These are phyloP conservation scores for Phytophthora constricta DNA, from an alignment of 352 stramenopile genomes.

Conservation along the genomic window DNA sequence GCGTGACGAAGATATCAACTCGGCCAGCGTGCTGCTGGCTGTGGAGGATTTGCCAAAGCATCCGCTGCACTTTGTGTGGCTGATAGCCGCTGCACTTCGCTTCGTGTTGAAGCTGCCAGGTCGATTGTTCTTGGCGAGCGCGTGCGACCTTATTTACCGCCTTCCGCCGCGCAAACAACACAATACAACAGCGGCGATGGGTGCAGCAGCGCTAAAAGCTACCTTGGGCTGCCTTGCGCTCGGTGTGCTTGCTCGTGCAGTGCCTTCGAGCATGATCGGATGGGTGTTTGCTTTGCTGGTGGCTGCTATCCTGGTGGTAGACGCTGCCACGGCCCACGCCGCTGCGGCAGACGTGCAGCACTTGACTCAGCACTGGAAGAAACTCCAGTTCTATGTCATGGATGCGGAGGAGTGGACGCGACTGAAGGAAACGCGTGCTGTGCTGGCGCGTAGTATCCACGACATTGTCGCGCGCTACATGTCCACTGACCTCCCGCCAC, in stretches of 20 bases:
- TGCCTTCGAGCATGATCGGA: constrained; percentile 40
- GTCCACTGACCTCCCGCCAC: constrained; percentile 64
- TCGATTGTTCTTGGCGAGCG: constrained; percentile 52
- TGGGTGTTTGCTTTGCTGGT: constrained; percentile 35
- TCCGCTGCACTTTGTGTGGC: constrained; percentile 52
- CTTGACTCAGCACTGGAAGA: constrained; percentile 68
- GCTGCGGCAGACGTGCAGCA: constrained; percentile 46
- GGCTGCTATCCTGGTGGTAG: constrained; percentile 38
- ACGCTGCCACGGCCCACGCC: constrained; percentile 43
- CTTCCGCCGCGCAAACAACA: constrained; percentile 36
- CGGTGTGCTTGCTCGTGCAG: constrained; percentile 40
- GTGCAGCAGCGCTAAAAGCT: constrained; percentile 44
- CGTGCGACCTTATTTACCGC: constrained; percentile 65
- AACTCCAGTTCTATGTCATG: constrained; percentile 81
- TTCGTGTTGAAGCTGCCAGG: constrained; percentile 50
- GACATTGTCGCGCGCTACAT: constrained; percentile 72
- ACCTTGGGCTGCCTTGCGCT: constrained; percentile 43
- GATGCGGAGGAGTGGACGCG: constrained; percentile 56
- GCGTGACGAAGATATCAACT: constrained; percentile 76
- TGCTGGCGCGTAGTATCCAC: constrained; percentile 70
- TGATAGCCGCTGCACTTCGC: constrained; percentile 48
- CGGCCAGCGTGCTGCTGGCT: constrained; percentile 46
- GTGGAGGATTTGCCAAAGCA: constrained; percentile 51
- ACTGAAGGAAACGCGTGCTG: constrained; percentile 59
- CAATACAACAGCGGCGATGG: constrained; percentile 35